Evolutionary conservation across 2,329 filamentous ascomycete genomes (phyloP).

Genomic region (Aspergillus versicolor): DNA sequence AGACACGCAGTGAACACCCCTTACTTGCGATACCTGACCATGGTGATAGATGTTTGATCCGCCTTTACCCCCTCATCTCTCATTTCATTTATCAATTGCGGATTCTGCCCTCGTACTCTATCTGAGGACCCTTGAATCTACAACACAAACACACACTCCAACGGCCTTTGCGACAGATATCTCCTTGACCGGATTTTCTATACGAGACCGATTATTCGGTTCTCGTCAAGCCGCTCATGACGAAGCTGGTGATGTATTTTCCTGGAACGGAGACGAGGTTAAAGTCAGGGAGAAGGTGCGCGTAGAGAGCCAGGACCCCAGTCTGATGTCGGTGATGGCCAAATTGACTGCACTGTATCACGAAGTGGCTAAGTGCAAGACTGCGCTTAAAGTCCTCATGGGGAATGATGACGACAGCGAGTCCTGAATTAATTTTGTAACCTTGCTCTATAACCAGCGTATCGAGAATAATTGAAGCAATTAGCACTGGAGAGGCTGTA

Average conservation of each 20-base stretch:
- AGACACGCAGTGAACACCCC: constrained; percentile 16
- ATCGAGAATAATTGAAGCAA: neutral
- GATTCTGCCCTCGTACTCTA: constrained; percentile 70
- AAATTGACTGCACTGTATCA: constrained; percentile 79
- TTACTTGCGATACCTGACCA: neutral
- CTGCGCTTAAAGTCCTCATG: constrained; percentile 76
- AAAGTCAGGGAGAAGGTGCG: constrained; percentile 85
- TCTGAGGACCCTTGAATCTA: constrained; percentile 69
- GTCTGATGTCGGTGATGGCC: constrained; percentile 75
- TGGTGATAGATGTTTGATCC: constrained; percentile 56
- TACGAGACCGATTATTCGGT: constrained; percentile 57
- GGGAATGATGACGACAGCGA: constrained; percentile 56
- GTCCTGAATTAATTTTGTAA: neutral
- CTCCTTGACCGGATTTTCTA: constrained; percentile 55
- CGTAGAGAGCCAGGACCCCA: constrained; percentile 87
- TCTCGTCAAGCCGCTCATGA: constrained; percentile 65
- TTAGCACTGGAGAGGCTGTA: too few relatives aligned
- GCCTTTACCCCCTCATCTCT: constrained; percentile 65
- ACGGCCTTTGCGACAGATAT: constrained; percentile 71
- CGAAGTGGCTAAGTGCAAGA: constrained; percentile 66
- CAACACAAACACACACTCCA: constrained; percentile 55
- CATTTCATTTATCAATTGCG: constrained; percentile 67
- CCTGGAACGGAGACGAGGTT: constrained; percentile 69
- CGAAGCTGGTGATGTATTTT: constrained; percentile 76
- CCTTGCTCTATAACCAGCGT: neutral